Percentiles rank a stretch among this genome's conserved stretches.
Evolutionary conservation across 2,329 filamentous ascomycete genomes (phyloP).

Genomic region (Lachnum nothofagi): DNA sequence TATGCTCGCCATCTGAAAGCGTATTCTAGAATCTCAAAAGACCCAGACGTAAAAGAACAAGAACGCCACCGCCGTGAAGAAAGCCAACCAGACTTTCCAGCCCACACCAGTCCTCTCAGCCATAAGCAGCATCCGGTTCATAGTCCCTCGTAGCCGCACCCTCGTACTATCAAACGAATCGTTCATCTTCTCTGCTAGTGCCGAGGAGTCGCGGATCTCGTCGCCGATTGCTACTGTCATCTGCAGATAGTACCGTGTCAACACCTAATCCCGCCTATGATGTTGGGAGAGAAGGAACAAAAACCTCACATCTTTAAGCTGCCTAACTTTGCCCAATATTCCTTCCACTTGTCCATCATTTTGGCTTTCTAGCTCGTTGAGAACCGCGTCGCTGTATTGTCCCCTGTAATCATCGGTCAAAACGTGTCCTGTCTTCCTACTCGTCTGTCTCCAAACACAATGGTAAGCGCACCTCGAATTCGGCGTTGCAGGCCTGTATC

Average conservation of each 20-base stretch:
- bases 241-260: slow-evolving; percentile 39
- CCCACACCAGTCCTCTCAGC: slow-evolving; percentile 88
- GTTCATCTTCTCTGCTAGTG: slow-evolving; percentile 92
- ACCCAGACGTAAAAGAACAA: slow-evolving; percentile 93
- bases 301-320: slow-evolving; percentile 75
- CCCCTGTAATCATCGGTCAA: slow-evolving; percentile 48
- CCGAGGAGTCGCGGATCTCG: slow-evolving; percentile 85
- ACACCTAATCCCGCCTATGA: no score
- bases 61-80: slow-evolving; percentile 76
- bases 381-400: slow-evolving; percentile 86
- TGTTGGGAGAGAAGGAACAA: not conserved
- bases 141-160: slow-evolving; percentile 76
- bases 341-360: slow-evolving; percentile 86
- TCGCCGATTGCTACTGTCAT: slow-evolving; percentile 91
- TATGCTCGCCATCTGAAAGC: not conserved
- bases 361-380: slow-evolving; percentile 91
- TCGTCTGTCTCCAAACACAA: slow-evolving; percentile 11
- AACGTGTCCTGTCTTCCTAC: no score
- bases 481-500: slow-evolving; percentile 65
- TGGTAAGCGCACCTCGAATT: slow-evolving; percentile 63
- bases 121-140: slow-evolving; percentile 97
- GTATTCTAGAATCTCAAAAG: slow-evolving; percentile 47
- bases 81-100: slow-evolving; percentile 89
- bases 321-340: slow-evolving; percentile 83
- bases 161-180: slow-evolving; percentile 85